Evolutionary conservation across 257 asterid genomes (phyloP), one percentile per base, ranked within the genome.

Genomic region (Verbascum thapsus): DNA sequence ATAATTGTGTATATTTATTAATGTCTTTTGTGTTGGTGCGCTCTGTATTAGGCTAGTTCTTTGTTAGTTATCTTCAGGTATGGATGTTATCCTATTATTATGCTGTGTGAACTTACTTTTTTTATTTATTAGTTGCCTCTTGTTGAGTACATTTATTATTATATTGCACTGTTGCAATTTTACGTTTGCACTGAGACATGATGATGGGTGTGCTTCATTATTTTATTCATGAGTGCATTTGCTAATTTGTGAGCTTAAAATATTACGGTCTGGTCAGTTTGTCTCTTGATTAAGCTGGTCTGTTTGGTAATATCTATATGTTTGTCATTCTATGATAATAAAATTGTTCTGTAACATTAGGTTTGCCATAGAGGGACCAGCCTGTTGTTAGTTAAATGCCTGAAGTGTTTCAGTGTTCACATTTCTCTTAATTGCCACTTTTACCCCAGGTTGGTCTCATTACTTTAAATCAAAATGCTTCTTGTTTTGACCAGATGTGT

Each of bases 361-460:
- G 84, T 80, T 78, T 71, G 74, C 81, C 77, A 73, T 83, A 83
- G 78, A 79, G 79, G 79, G 82, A 75, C 81, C 73, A 62, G 89
- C 80, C 80, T 60, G 78, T 81, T 72, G 76, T 82, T 83, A 74
- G 74, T 79, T 82, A 82, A 74, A 51, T 77, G 80, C 85, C 80
- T 77, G 86, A 80, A 70, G 83, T 79, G 74, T 77, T 67, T 70
- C 83, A 67, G 78, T 74, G 82, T 79, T 73, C 84, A 65, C 80
- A 78, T 79, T 76, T 76, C 79, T 74, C 76, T 80, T 80, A 80
- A 67, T 83, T 80, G 80, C 64, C 76, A 74, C 80, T 80, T 74
- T 76, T 57, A 60, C 38, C 66, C 82, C 86, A 83, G 89, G 86
- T 83, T 83, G 84, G 86, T 83, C 68, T 77, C 73, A 60, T 72